These are phyloP conservation scores for Plectosphaerella plurivora DNA, from an alignment of 2,329 filamentous ascomycete species.

Conservation along the genomic window DNA sequence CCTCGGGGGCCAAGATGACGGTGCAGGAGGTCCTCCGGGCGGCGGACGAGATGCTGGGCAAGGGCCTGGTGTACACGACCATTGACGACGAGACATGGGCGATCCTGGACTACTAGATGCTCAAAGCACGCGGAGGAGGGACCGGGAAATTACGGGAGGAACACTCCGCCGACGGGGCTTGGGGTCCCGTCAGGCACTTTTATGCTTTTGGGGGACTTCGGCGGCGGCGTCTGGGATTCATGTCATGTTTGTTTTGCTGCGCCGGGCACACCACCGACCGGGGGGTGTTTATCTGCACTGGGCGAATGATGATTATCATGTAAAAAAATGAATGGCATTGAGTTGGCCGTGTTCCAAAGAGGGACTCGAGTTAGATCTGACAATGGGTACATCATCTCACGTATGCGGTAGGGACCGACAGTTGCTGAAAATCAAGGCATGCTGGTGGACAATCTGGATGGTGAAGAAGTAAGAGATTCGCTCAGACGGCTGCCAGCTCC, in stretches of 20 bases:
- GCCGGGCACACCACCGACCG: background rate
- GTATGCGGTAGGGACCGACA: constrained; percentile 1
- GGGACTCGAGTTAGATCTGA: background rate
- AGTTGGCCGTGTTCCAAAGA: background rate
- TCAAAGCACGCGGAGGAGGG: constrained; percentile 5
- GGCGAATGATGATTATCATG: background rate
- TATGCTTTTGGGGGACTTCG: background rate
- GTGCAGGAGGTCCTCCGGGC: constrained; percentile 67
- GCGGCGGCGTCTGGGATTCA: background rate
- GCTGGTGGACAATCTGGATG: background rate
- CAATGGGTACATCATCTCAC: background rate
- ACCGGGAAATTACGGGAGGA: background rate
- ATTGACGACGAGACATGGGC: constrained; percentile 92
- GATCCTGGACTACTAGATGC: constrained; percentile 62
- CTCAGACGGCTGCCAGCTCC: constrained; percentile 4
- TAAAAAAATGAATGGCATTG: background rate
- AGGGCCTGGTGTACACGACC: constrained; percentile 82
- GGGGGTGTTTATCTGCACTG: background rate
- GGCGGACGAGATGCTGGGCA: constrained; percentile 72
- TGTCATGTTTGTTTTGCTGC: background rate
- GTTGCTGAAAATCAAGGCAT: background rate
- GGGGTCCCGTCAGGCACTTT: background rate
- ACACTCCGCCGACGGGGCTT: background rate
- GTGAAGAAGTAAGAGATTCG: background rate
- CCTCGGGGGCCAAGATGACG: constrained; percentile 59